Percentiles rank a stretch among this genome's conserved stretches.
These are phyloP conservation scores for Komagataella populi DNA, from an alignment of 805 yeast genomes.

Conservation along the genomic window DNA sequence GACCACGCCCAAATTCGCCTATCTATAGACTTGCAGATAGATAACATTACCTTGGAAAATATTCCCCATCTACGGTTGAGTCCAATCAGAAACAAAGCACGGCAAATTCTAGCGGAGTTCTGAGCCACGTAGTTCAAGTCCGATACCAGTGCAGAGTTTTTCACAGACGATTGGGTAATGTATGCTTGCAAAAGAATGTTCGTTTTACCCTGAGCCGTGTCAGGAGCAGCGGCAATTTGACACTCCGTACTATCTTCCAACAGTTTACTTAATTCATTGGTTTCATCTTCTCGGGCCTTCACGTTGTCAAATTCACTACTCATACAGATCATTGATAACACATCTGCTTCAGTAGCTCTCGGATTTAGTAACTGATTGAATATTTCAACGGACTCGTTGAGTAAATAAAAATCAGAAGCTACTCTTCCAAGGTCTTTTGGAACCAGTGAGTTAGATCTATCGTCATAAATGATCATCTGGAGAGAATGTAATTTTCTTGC, in stretches of 20 bases:
- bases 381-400: conserved; percentile 76
- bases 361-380: conserved; percentile 81
- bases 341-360: conserved; percentile 82
- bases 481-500: conserved; percentile 74
- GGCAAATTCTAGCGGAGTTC: conserved; percentile 82
- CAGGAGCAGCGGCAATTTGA: conserved; percentile 68
- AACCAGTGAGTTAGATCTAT: conserved; percentile 61
- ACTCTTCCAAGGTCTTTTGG: conserved; percentile 88
- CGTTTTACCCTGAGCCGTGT: conserved; percentile 73
- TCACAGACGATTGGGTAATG: conserved; percentile 60
- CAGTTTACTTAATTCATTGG: conserved; percentile 52
- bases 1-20: conserved; percentile 77
- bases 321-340: conserved; percentile 77
- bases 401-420: conserved; percentile 84
- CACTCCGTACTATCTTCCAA: conserved; percentile 55
- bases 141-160: conserved; percentile 71
- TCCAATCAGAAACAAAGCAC: conserved; percentile 82
- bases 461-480: conserved; percentile 92
- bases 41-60: conserved; percentile 58
- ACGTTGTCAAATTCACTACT: conserved; percentile 89
- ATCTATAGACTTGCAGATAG: conserved; percentile 80
- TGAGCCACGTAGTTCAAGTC: conserved; percentile 93
- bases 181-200: conserved; percentile 80
- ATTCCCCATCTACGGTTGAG: conserved; percentile 86
- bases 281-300: conserved; percentile 81